Base-by-base conservation (phyloP, 495 filamentous ascomycete genomes). In the Echria macrotheca region DNA sequence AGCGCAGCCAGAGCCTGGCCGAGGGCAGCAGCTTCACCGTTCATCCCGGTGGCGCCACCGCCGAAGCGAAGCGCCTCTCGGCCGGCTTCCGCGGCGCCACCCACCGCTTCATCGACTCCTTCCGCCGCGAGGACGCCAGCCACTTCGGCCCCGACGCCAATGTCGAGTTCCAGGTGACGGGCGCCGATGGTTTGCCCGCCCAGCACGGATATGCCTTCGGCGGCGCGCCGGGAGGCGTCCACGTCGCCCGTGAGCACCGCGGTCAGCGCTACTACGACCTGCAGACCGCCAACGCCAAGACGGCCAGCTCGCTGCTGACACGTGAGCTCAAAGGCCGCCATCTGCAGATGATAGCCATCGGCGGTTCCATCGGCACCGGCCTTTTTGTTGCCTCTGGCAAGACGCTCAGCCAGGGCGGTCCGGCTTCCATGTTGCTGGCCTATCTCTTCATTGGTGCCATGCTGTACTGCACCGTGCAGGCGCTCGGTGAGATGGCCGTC, bases 261-360 rank as follows among this genome's bases (percentile, higher is more conserved):
- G 59, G 54, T 22, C 42, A 21, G 28, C 49, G 62, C 14, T 65
- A 61, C 54, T 65, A 58, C 31, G 62, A 65, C 50, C 15, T 63
- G 19, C 54, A 49, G 17, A 21, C 35, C 10, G 62, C 60, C 11
- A 59, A 37, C 32, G 19, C 26, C 38, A 54, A 56, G 31, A 63
- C 60, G 38, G 60, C 62, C 15, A 59, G 53, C 49, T 57, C 57
- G 21, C 44, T 61, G n/a, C 74, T 97, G 23, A 78, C 84, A 38
- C 73, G 93, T 49, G 77, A 76, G 55, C 64, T 96, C 38, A 94
- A 94, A 68, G 82, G 83, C 4, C 77, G 91, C 14, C 91, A 96
- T 68, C 65, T 96, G 58, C 90, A 95, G 74, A 95, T 96, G 89
- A 95, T 96, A 70, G 91, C 91, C 15, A 95, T 96, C 59, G 89